phyloP scores from a whole-genome alignment of 257 asterid genomes.

The Cruciata laevipes region DNA sequence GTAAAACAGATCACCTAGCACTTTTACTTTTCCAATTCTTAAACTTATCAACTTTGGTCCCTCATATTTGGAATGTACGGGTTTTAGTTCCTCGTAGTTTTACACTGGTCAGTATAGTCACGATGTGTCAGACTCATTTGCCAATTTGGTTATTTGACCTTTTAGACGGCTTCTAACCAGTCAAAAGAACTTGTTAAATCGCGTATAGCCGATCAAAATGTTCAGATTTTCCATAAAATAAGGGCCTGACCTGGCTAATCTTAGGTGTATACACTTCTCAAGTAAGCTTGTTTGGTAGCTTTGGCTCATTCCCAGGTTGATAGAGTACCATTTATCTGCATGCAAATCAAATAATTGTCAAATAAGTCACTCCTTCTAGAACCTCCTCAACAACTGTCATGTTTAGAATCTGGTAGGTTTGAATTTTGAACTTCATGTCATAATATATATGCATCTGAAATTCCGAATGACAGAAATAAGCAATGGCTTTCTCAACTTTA shows the following conservation, averaged over 20 bases:
- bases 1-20: slow-evolving; percentile 23
- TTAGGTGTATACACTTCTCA: slow-evolving; percentile 2
- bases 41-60: not conserved
- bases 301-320: not conserved
- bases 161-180: not conserved
- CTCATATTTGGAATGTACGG: not conserved
- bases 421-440: not conserved
- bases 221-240: no score
- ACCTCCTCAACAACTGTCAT: not conserved
- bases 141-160: not conserved
- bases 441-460: not conserved
- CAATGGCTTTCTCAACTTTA: slow-evolving; percentile 35
- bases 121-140: not conserved
- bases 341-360: not conserved
- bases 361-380: slow-evolving; percentile 4
- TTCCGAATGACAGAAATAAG: not conserved
- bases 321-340: not conserved
- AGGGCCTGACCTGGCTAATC: not conserved
- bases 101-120: not conserved
- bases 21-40: slow-evolving; percentile 12
- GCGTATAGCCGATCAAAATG: not conserved
- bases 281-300: slow-evolving; percentile 9
- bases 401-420: slow-evolving; percentile 14
- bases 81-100: not conserved
- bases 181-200: not conserved